Conservation (phyloP, 106 monocot species). For the Xerophyta viscosa region DNA sequence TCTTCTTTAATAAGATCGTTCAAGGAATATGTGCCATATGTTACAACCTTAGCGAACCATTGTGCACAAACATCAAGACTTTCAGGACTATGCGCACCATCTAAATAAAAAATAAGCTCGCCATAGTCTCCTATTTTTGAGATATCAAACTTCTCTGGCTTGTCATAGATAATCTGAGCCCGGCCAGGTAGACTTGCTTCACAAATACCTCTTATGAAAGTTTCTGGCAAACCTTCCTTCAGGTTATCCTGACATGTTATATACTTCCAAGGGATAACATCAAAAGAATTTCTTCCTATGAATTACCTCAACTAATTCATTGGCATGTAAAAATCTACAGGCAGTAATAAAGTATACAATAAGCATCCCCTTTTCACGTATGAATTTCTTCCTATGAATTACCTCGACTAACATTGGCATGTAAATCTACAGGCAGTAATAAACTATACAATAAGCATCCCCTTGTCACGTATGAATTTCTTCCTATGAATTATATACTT, state of each 20-base stretch:
- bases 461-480: no score
- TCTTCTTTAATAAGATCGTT: constrained; percentile 1
- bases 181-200: constrained; percentile 47
- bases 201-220: constrained; percentile 65
- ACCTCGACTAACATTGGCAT: no score
- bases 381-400: no score
- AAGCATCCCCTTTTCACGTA: no score
- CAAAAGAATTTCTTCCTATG: no score
- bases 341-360: no score
- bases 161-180: constrained; percentile 67
- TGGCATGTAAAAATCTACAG: no score
- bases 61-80: constrained; percentile 81
- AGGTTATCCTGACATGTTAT: constrained; percentile 32
- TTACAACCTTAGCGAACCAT: constrained; percentile 62
- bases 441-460: no score
- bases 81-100: constrained; percentile 93
- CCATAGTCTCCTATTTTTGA: constrained; percentile 17
- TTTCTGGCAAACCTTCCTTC: constrained; percentile 34
- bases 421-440: no score
- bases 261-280: no score
- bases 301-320: no score
- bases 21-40: constrained; percentile 6
- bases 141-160: constrained; percentile 8
- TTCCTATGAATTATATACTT: no score
- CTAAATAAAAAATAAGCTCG: constrained; percentile 74